Percentiles rank a stretch among this genome's conserved stretches.
Evolutionary conservation across 192 early-diverging fungal species (phyloP).

Genomic region (Lobosporangium transversale): DNA sequence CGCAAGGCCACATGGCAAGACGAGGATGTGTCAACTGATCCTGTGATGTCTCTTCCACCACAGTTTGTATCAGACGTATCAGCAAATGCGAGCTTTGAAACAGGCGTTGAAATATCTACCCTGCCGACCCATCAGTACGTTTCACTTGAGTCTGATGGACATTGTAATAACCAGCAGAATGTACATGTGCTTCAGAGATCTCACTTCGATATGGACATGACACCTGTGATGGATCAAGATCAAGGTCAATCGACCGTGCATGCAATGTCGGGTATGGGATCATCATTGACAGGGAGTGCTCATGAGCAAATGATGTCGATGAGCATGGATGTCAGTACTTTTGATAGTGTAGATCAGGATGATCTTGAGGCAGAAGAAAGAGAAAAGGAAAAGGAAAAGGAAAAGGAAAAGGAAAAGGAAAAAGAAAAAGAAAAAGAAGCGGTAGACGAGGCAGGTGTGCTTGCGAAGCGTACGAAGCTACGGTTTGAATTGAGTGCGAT

Average conservation of each 20-base stretch:
- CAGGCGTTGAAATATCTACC: not conserved
- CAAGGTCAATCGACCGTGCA: not conserved
- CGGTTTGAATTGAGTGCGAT: slow-evolving; percentile 1
- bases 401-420: no score
- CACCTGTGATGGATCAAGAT: not conserved
- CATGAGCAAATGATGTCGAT: not conserved
- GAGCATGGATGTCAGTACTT: not conserved
- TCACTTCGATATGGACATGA: no score
- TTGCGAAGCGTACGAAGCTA: slow-evolving; percentile 8
- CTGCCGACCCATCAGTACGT: not conserved
- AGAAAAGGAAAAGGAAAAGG: no score
- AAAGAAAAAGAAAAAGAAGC: no score
- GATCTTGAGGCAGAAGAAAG: not conserved
- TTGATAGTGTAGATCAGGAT: slow-evolving; percentile 5
- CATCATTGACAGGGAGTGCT: no score
- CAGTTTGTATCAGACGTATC: not conserved
- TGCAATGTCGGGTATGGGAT: not conserved
- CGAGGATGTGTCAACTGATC: not conserved
- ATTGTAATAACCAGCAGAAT: not conserved
- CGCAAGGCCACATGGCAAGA: slow-evolving; percentile 6
- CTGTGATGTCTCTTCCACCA: not conserved
- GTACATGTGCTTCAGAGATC: not conserved
- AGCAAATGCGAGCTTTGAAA: not conserved
- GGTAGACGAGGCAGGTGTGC: not conserved
- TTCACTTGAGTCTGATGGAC: not conserved